phyloP scores from a whole-genome alignment of 768 basidiomycete genomes.

The Boletus subparvulus region DNA sequence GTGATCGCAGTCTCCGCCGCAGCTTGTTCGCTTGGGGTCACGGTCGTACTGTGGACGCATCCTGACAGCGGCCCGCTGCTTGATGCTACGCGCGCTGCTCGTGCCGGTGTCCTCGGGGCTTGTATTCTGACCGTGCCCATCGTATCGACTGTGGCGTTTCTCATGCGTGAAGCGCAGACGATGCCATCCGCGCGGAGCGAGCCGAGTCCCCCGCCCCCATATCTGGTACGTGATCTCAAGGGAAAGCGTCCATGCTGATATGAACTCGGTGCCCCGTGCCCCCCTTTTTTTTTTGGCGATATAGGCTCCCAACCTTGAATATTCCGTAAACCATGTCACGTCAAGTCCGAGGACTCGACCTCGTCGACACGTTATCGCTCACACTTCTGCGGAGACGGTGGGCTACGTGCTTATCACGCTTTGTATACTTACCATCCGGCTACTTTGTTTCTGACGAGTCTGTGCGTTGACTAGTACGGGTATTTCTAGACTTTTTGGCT shows the following conservation, averaged over 20 bases:
- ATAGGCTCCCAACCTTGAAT: not conserved
- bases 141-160: conserved; percentile 3
- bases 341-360: not conserved
- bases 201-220: not conserved
- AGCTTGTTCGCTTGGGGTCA: conserved; percentile 9
- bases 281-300: not conserved
- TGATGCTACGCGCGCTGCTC: conserved; percentile 15
- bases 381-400: conserved; percentile 12
- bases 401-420: conserved; percentile 11
- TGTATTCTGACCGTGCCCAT: conserved; percentile 6
- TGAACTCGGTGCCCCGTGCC: not conserved
- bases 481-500: not conserved
- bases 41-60: not conserved
- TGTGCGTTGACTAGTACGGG: not conserved
- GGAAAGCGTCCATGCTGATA: not conserved
- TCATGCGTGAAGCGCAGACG: conserved; percentile 5
- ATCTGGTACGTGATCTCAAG: conserved; percentile 7
- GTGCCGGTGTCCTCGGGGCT: conserved; percentile 13
- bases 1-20: conserved; percentile 13
- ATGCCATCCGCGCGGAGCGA: not conserved
- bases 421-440: conserved; percentile 16
- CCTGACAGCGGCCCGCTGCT: not conserved
- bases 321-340: not conserved
- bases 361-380: not conserved
- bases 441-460: conserved; percentile 17